phyloP scores from a whole-genome alignment of 2,329 filamentous ascomycete species.

The Alternaria panax region DNA sequence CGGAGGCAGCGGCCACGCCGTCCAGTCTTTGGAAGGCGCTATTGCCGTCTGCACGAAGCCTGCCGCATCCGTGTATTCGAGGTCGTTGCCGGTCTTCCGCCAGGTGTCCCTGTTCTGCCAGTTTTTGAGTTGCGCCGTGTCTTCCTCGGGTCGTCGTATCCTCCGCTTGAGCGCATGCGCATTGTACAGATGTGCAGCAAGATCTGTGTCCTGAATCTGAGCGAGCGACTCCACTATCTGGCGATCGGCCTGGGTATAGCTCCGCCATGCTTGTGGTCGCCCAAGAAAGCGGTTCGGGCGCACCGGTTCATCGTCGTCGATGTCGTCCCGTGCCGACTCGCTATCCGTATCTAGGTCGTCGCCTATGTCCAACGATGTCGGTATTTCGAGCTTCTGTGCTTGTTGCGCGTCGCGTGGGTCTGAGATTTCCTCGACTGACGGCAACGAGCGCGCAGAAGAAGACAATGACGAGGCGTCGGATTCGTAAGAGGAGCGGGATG shows the following conservation, averaged over 20 bases:
- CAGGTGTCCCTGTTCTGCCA: constrained; percentile 54
- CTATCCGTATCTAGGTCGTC: constrained; percentile 29
- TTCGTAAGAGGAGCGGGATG: constrained; percentile 22
- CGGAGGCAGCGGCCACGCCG: constrained; percentile 80
- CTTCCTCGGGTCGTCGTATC: constrained; percentile 24
- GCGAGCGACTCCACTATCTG: constrained; percentile 69
- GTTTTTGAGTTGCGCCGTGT: constrained; percentile 25
- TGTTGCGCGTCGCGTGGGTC: constrained; percentile 14
- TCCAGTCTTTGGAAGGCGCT: constrained; percentile 69
- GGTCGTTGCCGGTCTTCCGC: constrained; percentile 43
- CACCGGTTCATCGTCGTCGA: constrained; percentile 13
- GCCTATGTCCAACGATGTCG: constrained; percentile 5
- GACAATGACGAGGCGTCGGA: constrained; percentile 16
- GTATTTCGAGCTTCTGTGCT: constrained; percentile 14
- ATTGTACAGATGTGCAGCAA: constrained; percentile 81
- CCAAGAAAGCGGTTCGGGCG: constrained; percentile 77
- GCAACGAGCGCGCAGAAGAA: constrained; percentile 12
- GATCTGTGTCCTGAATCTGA: constrained; percentile 68
- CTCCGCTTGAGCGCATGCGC: constrained; percentile 71
- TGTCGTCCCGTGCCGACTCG: constrained; percentile 16
- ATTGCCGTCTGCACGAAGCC: constrained; percentile 47
- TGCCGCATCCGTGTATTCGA: constrained; percentile 34
- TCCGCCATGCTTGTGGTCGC: constrained; percentile 69
- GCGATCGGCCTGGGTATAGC: constrained; percentile 68
- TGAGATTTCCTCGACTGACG: constrained; percentile 8